phyloP scores from a whole-genome alignment of 768 basidiomycete species.

The Cubamyces lactineus region DNA sequence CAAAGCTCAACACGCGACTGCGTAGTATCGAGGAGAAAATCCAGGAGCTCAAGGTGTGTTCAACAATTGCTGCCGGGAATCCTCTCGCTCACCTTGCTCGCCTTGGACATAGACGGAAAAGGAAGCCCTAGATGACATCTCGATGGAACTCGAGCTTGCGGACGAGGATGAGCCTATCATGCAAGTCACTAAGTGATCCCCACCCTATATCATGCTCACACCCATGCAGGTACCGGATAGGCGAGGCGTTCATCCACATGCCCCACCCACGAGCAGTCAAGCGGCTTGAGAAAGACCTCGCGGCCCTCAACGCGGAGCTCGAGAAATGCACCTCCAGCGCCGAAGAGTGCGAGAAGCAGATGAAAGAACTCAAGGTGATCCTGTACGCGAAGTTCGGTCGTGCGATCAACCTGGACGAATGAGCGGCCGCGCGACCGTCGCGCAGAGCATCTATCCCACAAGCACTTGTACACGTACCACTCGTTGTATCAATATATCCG shows the following conservation, averaged over 20 bases:
- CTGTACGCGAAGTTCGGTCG: conserved; percentile 92
- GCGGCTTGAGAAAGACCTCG: conserved; percentile 72
- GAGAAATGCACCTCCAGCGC: conserved; percentile 51
- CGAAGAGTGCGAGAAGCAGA: conserved; percentile 69
- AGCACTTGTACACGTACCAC: background rate
- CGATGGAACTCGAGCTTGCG: conserved; percentile 84
- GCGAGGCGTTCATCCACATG: conserved; percentile 87
- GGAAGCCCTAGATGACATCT: conserved; percentile 89
- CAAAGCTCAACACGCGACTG: conserved; percentile 84
- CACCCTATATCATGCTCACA: background rate
- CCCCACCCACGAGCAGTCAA: conserved; percentile 67
- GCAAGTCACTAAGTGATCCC: conserved; percentile 45
- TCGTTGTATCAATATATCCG: conserved; percentile 12
- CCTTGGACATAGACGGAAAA: conserved; percentile 75
- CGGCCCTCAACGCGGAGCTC: conserved; percentile 58
- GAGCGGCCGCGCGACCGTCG: conserved; percentile 1
- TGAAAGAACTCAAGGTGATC: conserved; percentile 79
- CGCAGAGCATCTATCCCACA: background rate
- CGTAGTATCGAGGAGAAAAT: conserved; percentile 73
- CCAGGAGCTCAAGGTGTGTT: conserved; percentile 67
- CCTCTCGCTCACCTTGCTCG: background rate
- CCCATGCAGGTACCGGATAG: conserved; percentile 78
- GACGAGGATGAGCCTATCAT: conserved; percentile 83
- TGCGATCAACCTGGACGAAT: conserved; percentile 92
- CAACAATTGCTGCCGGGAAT: background rate